Conservation (phyloP, 495 filamentous ascomycete species). For the Penicillium subrubescens region DNA sequence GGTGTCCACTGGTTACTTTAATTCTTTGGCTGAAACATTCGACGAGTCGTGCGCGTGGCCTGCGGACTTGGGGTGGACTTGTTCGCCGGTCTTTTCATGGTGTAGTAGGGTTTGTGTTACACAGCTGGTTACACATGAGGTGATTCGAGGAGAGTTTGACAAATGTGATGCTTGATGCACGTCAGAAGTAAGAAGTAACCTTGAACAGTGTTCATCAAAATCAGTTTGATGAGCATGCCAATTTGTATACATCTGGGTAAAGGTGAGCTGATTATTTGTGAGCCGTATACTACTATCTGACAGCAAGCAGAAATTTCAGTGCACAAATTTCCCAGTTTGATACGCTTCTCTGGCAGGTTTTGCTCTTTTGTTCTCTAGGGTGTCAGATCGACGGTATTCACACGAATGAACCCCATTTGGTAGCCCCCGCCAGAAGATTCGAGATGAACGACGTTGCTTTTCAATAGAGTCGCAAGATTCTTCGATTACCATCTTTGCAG, state of each 20-base stretch:
- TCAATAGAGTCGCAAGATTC: too few species aligned
- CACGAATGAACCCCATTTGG: too few species aligned
- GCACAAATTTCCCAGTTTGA: too few species aligned
- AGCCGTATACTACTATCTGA: background rate
- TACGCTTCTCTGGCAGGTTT: too few species aligned
- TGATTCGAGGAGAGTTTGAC: background rate
- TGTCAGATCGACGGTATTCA: too few species aligned
- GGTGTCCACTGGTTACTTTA: background rate
- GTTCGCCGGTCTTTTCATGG: background rate
- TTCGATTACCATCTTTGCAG: too few species aligned
- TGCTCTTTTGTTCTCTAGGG: too few species aligned
- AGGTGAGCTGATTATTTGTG: background rate
- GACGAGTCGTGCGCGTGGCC: slow-evolving; percentile 1
- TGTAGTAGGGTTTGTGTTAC: background rate
- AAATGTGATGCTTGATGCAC: background rate
- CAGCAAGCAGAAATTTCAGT: too few species aligned
- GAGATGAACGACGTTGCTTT: too few species aligned
- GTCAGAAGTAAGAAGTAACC: background rate
- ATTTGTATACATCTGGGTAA: background rate
- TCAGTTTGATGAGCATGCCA: background rate
- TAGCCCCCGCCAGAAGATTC: too few species aligned
- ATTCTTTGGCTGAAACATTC: background rate
- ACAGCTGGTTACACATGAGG: background rate
- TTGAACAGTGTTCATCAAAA: background rate
- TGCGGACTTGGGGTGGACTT: background rate